Percentiles rank a stretch among this genome's conserved stretches.
phyloP scores from a whole-genome alignment of 768 basidiomycete species.

The Rhodotorula graminis region DNA sequence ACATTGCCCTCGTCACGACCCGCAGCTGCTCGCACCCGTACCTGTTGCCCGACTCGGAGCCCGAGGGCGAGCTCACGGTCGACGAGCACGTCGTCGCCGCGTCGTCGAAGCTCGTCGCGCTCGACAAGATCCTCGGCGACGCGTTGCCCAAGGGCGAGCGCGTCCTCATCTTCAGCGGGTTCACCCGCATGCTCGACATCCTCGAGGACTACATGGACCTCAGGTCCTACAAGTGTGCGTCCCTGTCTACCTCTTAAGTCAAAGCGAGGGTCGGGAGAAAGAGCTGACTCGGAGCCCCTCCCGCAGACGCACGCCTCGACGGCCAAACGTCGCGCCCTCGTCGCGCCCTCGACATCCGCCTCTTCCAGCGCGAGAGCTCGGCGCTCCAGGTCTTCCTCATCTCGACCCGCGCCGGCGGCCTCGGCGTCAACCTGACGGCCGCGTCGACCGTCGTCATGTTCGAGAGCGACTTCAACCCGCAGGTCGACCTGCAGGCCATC shows the following conservation, averaged over 20 bases:
- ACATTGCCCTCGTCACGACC: slow-evolving; percentile 1
- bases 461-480: slow-evolving; percentile 45
- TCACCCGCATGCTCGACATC: slow-evolving; percentile 61
- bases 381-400: slow-evolving; percentile 74
- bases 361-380: slow-evolving; percentile 63
- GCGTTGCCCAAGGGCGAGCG: slow-evolving; percentile 59
- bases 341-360: slow-evolving; percentile 57
- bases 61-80: slow-evolving; percentile 52
- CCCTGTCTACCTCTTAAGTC: slow-evolving; percentile 48
- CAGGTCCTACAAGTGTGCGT: slow-evolving; percentile 59
- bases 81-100: slow-evolving; percentile 59
- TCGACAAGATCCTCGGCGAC: slow-evolving; percentile 60
- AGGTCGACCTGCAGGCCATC: slow-evolving; percentile 48
- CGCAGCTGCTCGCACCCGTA: slow-evolving; percentile 52
- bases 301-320: slow-evolving; percentile 23
- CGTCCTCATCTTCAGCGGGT: slow-evolving; percentile 64
- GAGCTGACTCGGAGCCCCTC: not conserved
- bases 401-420: slow-evolving; percentile 76
- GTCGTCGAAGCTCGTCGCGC: slow-evolving; percentile 57
- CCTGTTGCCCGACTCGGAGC: slow-evolving; percentile 54
- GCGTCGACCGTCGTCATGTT: slow-evolving; percentile 49
- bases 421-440: slow-evolving; percentile 69
- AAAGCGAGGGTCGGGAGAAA: no score
- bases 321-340: slow-evolving; percentile 53
- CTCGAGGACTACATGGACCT: slow-evolving; percentile 64